Conservation (phyloP, 441 rosid genomes). For the Syzygium malaccense region DNA sequence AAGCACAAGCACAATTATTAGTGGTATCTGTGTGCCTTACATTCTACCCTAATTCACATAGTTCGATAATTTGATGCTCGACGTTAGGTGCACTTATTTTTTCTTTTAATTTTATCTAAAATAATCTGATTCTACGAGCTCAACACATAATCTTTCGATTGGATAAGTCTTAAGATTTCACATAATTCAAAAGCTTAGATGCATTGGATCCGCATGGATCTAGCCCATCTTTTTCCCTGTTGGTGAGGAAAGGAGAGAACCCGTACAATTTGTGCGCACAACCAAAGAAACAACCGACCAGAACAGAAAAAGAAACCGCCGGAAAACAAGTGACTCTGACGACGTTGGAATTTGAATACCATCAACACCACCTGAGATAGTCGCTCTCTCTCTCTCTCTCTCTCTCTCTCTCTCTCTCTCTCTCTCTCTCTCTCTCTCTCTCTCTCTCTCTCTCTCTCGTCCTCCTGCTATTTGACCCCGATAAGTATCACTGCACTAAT, state of each 20-base stretch:
- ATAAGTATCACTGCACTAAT: not conserved
- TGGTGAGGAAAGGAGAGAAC: not conserved
- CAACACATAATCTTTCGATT: not conserved
- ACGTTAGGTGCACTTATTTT: not conserved
- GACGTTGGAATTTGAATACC: not conserved
- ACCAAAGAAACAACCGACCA: not conserved
- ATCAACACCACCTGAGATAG: not conserved
- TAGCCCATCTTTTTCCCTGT: not conserved
- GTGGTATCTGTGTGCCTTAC: not conserved
- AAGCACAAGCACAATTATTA: not conserved
- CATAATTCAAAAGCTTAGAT: not conserved
- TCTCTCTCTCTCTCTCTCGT: not conserved
- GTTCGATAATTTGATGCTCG: accelerated
- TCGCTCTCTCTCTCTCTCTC: not conserved
- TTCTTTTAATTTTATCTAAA: not conserved
- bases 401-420: no score
- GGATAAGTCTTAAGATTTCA: not conserved
- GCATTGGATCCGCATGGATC: not conserved
- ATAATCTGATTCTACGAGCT: not conserved
- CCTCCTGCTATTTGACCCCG: not conserved
- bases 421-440: no score
- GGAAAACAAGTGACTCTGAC: not conserved
- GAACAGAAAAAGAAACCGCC: not conserved
- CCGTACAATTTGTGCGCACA: not conserved
- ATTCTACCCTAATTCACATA: not conserved